A percentile compares a stretch with the other conserved stretches of the same genome.
Evolutionary conservation across 2,329 filamentous ascomycete species (phyloP).

Genomic region (Chalaropsis ovoidea): DNA sequence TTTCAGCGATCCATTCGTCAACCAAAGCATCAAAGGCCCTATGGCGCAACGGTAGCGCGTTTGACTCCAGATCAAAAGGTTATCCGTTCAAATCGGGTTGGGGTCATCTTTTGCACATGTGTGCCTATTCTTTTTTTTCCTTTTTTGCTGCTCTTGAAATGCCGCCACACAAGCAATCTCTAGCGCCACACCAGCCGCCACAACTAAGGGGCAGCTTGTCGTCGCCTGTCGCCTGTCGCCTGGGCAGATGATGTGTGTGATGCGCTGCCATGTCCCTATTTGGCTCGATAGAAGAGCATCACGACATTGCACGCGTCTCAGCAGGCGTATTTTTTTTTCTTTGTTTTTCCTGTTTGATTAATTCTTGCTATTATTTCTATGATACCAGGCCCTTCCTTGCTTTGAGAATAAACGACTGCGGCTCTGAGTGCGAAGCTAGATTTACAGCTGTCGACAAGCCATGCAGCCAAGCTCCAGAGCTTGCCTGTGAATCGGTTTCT

Average conservation of each 20-base stretch:
- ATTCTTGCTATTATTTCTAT: not conserved
- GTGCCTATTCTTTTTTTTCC: not conserved
- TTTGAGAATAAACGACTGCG: not conserved
- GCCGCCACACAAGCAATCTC: not conserved
- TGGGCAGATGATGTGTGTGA: not conserved
- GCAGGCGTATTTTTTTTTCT: not conserved
- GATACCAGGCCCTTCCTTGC: not conserved
- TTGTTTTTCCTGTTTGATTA: not conserved
- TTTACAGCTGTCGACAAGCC: not conserved
- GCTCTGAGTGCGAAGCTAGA: not conserved
- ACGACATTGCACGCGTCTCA: not conserved
- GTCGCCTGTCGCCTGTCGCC: not conserved
- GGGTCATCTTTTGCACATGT: constrained; percentile 3
- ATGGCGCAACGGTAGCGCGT: constrained; percentile 26
- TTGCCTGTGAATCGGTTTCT: not conserved
- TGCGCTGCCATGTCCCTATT: constrained; percentile 1
- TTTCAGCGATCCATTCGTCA: not conserved
- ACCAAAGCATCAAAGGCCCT: not conserved
- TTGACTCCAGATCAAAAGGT: constrained; percentile 25
- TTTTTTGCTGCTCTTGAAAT: not conserved
- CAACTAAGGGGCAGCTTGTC: constrained; percentile 10
- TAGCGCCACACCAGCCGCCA: not conserved
- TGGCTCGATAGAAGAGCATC: constrained; percentile 4
- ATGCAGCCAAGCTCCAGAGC: constrained; percentile 4
- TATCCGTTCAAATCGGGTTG: constrained; percentile 25